Base-by-base conservation (phyloP, 2,329 filamentous ascomycete species). In the Juglanconis juglandina region DNA sequence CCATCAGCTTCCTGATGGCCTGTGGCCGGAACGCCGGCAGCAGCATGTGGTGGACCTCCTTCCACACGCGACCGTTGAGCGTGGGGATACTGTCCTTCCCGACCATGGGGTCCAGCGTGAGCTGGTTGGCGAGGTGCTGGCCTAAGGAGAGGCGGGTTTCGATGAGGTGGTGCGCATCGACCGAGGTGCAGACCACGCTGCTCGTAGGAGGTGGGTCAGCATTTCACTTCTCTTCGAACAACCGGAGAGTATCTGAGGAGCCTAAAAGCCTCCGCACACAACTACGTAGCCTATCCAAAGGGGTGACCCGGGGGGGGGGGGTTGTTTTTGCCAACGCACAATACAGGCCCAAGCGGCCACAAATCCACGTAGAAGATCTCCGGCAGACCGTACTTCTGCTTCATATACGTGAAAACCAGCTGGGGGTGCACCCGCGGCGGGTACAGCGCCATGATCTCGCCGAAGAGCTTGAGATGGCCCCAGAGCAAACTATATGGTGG, bases 401-500 rank as follows among this genome's bases (percentile, higher is more conserved):
- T 17, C 42, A 56, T n/a, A 14, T 49, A 30, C 30, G 54, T 56
- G 6, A 49, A 39, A 7, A 56, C 33, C 6, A 30, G 14, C 42
- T 39, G 35, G 13, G 54, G 44, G 44, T 56, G 54, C 32, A 39
- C n/a, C 17, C 37, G n/a, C 42, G 44, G 42, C 44, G 44, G 54
- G 44, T 48, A 56, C 32, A 32, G n/a, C n/a, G 44, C 10, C 9
- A 30, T 17, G 13, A 48, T 41, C 32, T 49, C 44, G 42, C 34
- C 54, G 44, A 49, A 49, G 14, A 56, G 42, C 44, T 39, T 39
- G 8, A 56, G 46, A 32, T 56, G 54, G 5, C 54, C 53, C 44
- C 44, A 56, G 1, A 56, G 33, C 9, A 56, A 13, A 30, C 44
- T 56, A 14, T 49, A 35, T 37, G 53, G 53, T 32, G 53, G 37